These are phyloP conservation scores for Spongospora subterranea DNA, from an alignment of 208 protist genomes.

Conservation along the genomic window DNA sequence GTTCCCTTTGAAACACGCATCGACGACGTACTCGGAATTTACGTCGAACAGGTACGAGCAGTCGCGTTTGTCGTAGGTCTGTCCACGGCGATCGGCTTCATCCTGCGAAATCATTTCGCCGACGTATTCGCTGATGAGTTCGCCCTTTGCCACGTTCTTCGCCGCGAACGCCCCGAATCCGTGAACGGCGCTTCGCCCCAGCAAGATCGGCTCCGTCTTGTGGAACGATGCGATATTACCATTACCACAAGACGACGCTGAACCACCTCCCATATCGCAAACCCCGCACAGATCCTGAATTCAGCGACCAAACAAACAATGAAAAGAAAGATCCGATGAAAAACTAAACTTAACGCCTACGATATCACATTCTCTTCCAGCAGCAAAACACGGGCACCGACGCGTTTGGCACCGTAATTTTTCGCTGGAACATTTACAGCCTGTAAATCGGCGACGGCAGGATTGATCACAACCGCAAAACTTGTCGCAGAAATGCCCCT, in stretches of 20 bases:
- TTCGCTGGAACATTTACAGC: conserved; percentile 7
- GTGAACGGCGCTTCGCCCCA: conserved; percentile 47
- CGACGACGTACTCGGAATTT: conserved; percentile 59
- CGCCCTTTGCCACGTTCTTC: not conserved
- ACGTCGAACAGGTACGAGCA: conserved; percentile 65
- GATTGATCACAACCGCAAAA: conserved; percentile 55
- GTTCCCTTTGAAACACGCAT: conserved; percentile 63
- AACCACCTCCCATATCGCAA: conserved; percentile 31
- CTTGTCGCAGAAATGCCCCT: conserved; percentile 60
- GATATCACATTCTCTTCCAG: conserved; percentile 51
- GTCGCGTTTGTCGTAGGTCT: conserved; percentile 61
- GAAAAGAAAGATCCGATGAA: too few species aligned
- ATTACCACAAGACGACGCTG: not conserved
- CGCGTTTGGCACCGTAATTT: conserved; percentile 18
- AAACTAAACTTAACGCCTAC: not conserved
- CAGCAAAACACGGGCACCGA: conserved; percentile 59
- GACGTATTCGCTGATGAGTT: conserved; percentile 64
- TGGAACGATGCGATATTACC: not conserved
- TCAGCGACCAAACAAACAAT: not conserved
- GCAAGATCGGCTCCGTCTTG: conserved; percentile 28
- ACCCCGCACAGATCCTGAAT: conserved; percentile 26
- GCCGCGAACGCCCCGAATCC: conserved; percentile 59
- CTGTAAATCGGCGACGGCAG: conserved; percentile 34
- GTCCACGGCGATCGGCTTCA: conserved; percentile 66
- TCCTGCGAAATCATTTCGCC: conserved; percentile 66